Evolutionary conservation across 805 yeast species (phyloP).

Genomic region (Allodekkera sacchari): DNA sequence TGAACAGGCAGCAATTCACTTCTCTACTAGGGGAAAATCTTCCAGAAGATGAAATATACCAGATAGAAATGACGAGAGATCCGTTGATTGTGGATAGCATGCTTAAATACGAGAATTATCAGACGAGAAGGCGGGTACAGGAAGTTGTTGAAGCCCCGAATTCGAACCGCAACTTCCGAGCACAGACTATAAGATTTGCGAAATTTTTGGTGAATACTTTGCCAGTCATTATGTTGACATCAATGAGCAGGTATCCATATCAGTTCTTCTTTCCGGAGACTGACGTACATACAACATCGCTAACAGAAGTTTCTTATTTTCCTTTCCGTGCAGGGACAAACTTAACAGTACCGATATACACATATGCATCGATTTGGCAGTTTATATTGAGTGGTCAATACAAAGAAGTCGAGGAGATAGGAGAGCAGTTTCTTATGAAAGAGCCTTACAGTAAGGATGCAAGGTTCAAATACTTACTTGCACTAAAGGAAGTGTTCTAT

Average conservation of each 20-base stretch:
- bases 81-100: not conserved
- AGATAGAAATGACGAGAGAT: constrained; percentile 1
- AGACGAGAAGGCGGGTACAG: too few species aligned
- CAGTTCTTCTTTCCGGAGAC: too few species aligned
- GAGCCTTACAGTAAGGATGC: constrained; percentile 38
- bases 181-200: too few species aligned
- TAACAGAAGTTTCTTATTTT: too few species aligned
- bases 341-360: constrained; percentile 33
- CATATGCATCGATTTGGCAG: constrained; percentile 34
- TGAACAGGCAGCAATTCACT: constrained; percentile 18
- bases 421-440: constrained; percentile 30
- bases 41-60: not conserved
- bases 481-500: constrained; percentile 15
- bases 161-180: too few species aligned
- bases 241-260: too few species aligned
- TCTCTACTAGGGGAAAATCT: constrained; percentile 1
- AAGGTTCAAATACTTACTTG: constrained; percentile 28
- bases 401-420: constrained; percentile 24
- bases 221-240: too few species aligned
- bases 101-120: too few species aligned
- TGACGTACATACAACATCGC: too few species aligned
- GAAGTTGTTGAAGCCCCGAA: too few species aligned
- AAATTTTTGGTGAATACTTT: too few species aligned
- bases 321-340: constrained; percentile 24
- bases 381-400: constrained; percentile 29